A percentile compares a stretch with the other conserved stretches of the same genome.
These are phyloP conservation scores for Gillenia trifoliata DNA, from an alignment of 306 rosid species.

Conservation along the genomic window DNA sequence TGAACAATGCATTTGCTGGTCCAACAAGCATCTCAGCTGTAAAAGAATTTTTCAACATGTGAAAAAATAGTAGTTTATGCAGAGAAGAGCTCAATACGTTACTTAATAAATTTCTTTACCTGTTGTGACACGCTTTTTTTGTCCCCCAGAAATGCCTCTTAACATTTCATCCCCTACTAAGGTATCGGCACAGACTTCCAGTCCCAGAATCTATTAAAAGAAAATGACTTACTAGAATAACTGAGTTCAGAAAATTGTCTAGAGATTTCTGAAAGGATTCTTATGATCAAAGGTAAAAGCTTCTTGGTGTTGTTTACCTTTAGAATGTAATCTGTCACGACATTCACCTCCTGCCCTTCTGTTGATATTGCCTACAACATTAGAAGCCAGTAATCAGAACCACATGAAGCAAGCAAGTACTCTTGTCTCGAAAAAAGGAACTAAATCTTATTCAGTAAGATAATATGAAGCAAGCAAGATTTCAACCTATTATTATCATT, in stretches of 20 bases:
- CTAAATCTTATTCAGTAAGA: not conserved
- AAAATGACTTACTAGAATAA: not conserved
- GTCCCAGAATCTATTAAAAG: conserved; percentile 32
- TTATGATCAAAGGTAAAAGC: not conserved
- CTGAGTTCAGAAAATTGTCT: not conserved
- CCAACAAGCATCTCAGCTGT: conserved; percentile 50
- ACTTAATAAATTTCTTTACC: conserved; percentile 19
- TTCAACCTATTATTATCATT: not conserved
- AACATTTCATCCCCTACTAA: conserved; percentile 39
- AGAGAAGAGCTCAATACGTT: not conserved
- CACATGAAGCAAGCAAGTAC: not conserved
- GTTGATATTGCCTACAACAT: conserved; percentile 30
- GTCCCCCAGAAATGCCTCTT: conserved; percentile 52
- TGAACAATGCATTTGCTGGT: conserved; percentile 40
- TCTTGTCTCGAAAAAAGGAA: not conserved
- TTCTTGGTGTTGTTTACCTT: conserved; percentile 19
- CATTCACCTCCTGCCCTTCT: conserved; percentile 26
- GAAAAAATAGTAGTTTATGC: not conserved
- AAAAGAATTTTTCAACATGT: not conserved
- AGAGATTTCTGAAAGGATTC: not conserved
- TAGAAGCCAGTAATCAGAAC: not conserved
- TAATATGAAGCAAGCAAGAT: not conserved
- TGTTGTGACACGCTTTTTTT: conserved; percentile 46
- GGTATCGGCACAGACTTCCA: conserved; percentile 42
- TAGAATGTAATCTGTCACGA: conserved; percentile 39